Conservation (phyloP, 306 rosid genomes). For the Vicia faba region DNA sequence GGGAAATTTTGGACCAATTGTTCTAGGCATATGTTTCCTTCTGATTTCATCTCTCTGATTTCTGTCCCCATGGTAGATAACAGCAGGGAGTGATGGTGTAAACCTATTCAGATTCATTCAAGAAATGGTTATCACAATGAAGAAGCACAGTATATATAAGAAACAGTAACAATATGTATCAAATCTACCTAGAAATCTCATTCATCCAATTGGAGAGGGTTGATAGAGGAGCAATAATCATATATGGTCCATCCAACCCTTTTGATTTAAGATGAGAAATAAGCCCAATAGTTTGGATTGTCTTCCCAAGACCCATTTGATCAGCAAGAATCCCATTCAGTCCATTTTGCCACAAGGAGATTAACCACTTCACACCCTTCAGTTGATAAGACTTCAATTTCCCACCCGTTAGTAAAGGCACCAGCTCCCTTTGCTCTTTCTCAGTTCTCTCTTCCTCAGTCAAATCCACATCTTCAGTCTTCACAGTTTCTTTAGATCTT, state of each 20-base stretch:
- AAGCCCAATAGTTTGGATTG: slow-evolving; percentile 93
- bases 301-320: slow-evolving; percentile 99
- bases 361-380: slow-evolving; percentile 96
- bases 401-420: slow-evolving; percentile 91
- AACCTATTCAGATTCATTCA: slow-evolving; percentile 54
- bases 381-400: slow-evolving; percentile 80
- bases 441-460: slow-evolving; percentile 69
- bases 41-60: slow-evolving; percentile 73
- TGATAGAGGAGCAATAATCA: slow-evolving; percentile 88
- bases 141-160: slow-evolving; percentile 3
- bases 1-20: slow-evolving; percentile 80
- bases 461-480: slow-evolving; percentile 56
- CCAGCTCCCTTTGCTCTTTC: slow-evolving; percentile 81
- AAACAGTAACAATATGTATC: slow-evolving; percentile 13
- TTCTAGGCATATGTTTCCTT: slow-evolving; percentile 74
- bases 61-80: slow-evolving; percentile 83
- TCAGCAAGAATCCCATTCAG: slow-evolving; percentile 98
- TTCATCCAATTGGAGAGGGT: slow-evolving; percentile 94
- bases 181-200: slow-evolving; percentile 80
- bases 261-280: slow-evolving; percentile 84
- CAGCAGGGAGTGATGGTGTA: slow-evolving; percentile 62
- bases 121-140: slow-evolving; percentile 5
- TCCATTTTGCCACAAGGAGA: slow-evolving; percentile 99
- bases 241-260: slow-evolving; percentile 89
- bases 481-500: slow-evolving; percentile 74